A percentile compares a stretch with the other conserved stretches of the same genome.
phyloP scores from a whole-genome alignment of 108 stramenopile genomes.

The Pelagomonas calceolata region DNA sequence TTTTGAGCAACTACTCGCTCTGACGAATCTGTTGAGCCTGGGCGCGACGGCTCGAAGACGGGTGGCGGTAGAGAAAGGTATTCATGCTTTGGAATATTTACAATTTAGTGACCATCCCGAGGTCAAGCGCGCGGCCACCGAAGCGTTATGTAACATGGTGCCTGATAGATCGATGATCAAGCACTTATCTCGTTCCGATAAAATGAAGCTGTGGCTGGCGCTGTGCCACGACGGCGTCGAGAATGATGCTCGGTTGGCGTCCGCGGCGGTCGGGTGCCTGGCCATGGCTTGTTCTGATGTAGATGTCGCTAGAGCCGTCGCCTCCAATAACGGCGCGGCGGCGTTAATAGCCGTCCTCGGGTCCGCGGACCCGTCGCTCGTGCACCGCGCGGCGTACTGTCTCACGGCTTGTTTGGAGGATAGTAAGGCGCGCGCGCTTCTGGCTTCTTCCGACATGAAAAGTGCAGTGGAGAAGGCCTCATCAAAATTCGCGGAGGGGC shows the following conservation, averaged over 20 bases:
- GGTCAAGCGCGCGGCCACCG: constrained; percentile 87
- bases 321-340: constrained; percentile 1
- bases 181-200: constrained; percentile 54
- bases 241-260: constrained; percentile 3
- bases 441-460: too few relatives aligned
- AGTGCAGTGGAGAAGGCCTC: too few relatives aligned
- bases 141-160: constrained; percentile 82
- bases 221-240: constrained; percentile 36
- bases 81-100: constrained; percentile 59
- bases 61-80: constrained; percentile 55
- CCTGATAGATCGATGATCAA: constrained; percentile 62
- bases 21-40: constrained; percentile 81
- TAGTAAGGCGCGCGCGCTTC: not conserved
- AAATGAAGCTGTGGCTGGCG: constrained; percentile 75
- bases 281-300: constrained; percentile 14
- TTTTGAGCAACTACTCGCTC: constrained; percentile 81
- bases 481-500: too few relatives aligned
- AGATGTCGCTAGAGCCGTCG: constrained; percentile 11
- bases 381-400: constrained; percentile 16
- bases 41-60: constrained; percentile 20
- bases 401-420: constrained; percentile 1
- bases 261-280: constrained; percentile 18
- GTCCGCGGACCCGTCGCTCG: not conserved
- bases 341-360: not conserved
- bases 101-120: constrained; percentile 88